Conservation (phyloP, 2,329 filamentous ascomycete genomes). For the Botrytis porri region DNA sequence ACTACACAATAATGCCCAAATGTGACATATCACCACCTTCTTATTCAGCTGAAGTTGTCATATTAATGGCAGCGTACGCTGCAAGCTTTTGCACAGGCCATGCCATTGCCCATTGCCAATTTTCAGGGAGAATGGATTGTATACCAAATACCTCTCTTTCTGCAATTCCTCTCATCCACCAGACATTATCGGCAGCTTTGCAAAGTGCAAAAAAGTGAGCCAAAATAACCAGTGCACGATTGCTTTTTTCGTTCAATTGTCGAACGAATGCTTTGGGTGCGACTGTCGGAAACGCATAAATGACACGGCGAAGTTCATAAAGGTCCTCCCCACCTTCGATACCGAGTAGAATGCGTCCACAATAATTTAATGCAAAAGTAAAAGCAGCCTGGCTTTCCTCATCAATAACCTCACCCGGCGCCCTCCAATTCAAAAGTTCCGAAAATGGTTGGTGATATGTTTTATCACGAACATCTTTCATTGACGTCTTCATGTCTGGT, state of each 20-base stretch:
- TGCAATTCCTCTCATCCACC: neutral
- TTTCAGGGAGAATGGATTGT: neutral
- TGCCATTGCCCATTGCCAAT: neutral
- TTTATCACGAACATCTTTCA: neutral
- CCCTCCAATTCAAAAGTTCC: neutral
- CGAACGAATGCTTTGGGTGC: neutral
- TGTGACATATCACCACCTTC: neutral
- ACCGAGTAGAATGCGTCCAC: neutral
- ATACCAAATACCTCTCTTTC: conserved; percentile 3
- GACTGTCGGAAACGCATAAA: neutral
- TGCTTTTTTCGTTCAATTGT: neutral
- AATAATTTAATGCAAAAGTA: neutral
- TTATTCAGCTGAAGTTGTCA: too few relatives aligned
- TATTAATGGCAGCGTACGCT: neutral
- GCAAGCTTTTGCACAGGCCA: neutral
- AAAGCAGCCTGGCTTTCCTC: neutral
- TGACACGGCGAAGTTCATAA: neutral
- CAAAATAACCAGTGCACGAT: neutral
- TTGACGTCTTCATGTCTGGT: neutral
- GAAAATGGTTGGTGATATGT: neutral
- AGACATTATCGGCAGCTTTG: neutral
- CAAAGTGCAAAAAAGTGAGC: neutral
- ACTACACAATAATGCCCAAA: neutral
- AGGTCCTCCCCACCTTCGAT: neutral
- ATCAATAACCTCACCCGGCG: neutral